Evolutionary conservation across 1,284 basidiomycete genomes (phyloP), one percentile per base, ranked within the genome.

Genomic region (Apiotrichum gracile): DNA sequence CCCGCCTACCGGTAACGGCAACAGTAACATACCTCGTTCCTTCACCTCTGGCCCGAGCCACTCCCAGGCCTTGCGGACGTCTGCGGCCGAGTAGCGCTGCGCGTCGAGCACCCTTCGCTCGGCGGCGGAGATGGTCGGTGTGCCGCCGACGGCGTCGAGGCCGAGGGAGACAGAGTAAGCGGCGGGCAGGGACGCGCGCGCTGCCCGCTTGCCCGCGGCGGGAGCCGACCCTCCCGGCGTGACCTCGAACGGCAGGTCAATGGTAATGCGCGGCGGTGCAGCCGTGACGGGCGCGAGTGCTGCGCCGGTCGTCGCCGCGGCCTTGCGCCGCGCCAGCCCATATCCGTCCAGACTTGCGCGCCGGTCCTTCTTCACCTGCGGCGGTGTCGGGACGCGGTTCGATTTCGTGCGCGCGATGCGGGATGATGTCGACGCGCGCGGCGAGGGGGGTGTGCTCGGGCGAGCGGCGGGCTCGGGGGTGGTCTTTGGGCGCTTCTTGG

Each of bases 1-100:
- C 31, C 31, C 31, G 31, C 39, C 16, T n/a, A 12, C 16, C 5
- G n/a, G 34, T 7, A 6, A 7, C 34, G 5, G n/a, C 8, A 14
- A 25, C 22, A 10, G 25, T 7, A 29, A 60, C 65, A 51, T 51
- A 72, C 70, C 66, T 37, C 52, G 55, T 25, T 61, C 54, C 40
- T 40, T 58, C 25, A 72, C 54, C n/a, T 62, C 63, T 16, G 57
- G 49, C 2, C 68, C 68, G 19, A 72, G 56, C 41, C 61, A 54
- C n/a, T 62, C 60, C 68, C 67, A 70, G 12, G 58, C 65, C 5
- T 54, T 43, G 40, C 47, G 54, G 7, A 68, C 57, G 38, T 69
- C 67, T 14, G 59, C 62, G 10, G 59, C 50, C 4, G 49, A 52
- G 48, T 59, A 64, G 21, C 55, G 52, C 39, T 66, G 54, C 5